These are phyloP conservation scores for Fraxinus platypoda DNA, from an alignment of 305 asterid genomes.

Conservation along the genomic window DNA sequence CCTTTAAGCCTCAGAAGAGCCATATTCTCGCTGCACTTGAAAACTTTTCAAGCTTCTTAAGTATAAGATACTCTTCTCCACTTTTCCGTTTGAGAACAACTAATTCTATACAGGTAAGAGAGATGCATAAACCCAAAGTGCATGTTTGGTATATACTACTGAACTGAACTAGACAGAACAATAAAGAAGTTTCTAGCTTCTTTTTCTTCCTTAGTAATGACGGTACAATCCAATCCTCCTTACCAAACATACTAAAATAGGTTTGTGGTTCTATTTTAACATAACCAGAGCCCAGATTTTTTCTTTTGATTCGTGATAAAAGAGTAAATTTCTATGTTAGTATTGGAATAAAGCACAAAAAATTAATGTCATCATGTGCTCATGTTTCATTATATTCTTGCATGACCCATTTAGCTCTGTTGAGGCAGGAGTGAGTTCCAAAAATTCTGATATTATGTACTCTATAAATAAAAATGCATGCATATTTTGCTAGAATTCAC, in stretches of 20 bases:
- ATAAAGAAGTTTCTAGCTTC: not conserved
- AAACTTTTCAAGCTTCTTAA: slow-evolving; percentile 55
- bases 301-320: not conserved
- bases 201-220: not conserved
- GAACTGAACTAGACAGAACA: not conserved
- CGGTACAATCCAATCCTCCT: not conserved
- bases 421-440: not conserved
- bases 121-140: not conserved
- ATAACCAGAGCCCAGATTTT: not conserved
- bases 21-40: slow-evolving; percentile 82
- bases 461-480: not conserved
- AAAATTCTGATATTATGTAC: not conserved
- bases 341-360: not conserved
- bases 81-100: slow-evolving; percentile 80
- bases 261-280: slow-evolving; percentile 5
- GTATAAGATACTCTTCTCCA: slow-evolving; percentile 91
- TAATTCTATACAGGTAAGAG: slow-evolving; percentile 66
- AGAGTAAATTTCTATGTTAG: not conserved
- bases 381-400: not conserved
- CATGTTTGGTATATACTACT: not conserved
- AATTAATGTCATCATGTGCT: not conserved
- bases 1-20: slow-evolving; percentile 64
- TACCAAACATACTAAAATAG: not conserved
- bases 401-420: not conserved
- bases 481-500: not conserved